Evolutionary conservation across 2,329 filamentous ascomycete species (phyloP), one percentile per base, ranked within the genome.

Genomic region (Calonectria fujianensis): DNA sequence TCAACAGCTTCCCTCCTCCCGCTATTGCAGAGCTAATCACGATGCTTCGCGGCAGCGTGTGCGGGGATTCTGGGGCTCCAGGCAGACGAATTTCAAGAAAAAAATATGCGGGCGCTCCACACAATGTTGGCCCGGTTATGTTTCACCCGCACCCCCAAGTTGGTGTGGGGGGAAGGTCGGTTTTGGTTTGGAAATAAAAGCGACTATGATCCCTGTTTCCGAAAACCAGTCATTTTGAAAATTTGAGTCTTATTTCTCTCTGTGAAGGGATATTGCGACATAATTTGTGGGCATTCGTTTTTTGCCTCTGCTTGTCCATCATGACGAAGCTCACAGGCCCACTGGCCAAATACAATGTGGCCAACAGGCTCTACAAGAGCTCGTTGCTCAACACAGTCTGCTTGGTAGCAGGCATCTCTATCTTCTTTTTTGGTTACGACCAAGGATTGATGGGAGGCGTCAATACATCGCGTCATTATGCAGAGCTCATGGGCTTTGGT

Each of bases 401-500:
- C 16, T 29, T 63, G 24, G 57, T 63, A 4, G 57, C 57, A 4
- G 57, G 57, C 2, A 63, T 63, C 29, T 63, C 57, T 24, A 63
- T 63, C 57, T 63, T 63, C 24, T 63, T 63, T 14, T 63, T 63
- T 9, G 57, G 57, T 41, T 61, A 61, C 9, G 57, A 61, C 35
- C 57, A 61, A 13, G 57, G 57, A 29, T 61, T 61, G 9, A 61
- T 61, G 57, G 57, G 57, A 2, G 57, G 57, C 29, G 57, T 61
- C n/a, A 61, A 61, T 29, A 61, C 57, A 11, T 35, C 57, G 35
- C 57, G 57, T 41, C 57, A 61, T 61, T 61, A 61, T 29, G 57
- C 57, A n/a, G 57, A 61, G 57, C 57, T 61, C 8, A 61, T 61
- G 57, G 57, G 57, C 24, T 61, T 61, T 14, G 57, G 57, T n/a